Evolutionary conservation across 2,329 filamentous ascomycete species (phyloP), one percentile per base, ranked within the genome.

Genomic region (Sporothrix curviconia): DNA sequence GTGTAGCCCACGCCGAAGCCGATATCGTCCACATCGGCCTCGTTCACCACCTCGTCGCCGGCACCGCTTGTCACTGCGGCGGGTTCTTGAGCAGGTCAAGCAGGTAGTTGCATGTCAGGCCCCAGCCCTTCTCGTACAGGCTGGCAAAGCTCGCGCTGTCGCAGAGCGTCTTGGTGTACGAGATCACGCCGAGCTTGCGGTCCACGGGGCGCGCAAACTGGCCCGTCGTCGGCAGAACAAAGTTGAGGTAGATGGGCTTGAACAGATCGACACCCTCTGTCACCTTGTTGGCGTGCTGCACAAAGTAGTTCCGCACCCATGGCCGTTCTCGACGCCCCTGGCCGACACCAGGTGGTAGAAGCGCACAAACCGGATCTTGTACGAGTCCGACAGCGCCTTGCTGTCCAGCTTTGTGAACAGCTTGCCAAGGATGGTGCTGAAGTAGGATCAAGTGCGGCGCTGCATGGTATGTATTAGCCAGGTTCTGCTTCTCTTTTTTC

Each of bases 1-100:
- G 94, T 97, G 73, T 95, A 99, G 8, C 91, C 92, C 63, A 96
- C 85, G 25, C 94, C 94, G 67, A 99, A 99, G 28, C 90, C 87
- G 64, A 96, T 85, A 69, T 99, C 94, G 66, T 99, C 94, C 25
- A 96, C 89, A 66, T 97, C 92, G 3, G 90, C 86, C 69, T 97
- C 94, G 11, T 84, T 82, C 62, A 95, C 86, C 52, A 89, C 75
- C 64, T 95, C 90, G 62, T 90, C 86, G 58, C 86, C 85, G 36
- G 80, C 75, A 1, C 86, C 82, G 15, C 77, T 74, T 7, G 80
- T 74, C 4, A 92, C 81, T 76, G 74, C 2, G 92, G 92, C 25
- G 92, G 90, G 72, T 96, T 95, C 68, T 92, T 87, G 7, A 99
- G 80, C 14, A 97, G 80, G 65, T 92, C 90, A 42, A 99, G 80